Evolutionary conservation across 2,329 filamentous ascomycete species (phyloP), one percentile per base, ranked within the genome.

Genomic region (Sporothrix curviconia): DNA sequence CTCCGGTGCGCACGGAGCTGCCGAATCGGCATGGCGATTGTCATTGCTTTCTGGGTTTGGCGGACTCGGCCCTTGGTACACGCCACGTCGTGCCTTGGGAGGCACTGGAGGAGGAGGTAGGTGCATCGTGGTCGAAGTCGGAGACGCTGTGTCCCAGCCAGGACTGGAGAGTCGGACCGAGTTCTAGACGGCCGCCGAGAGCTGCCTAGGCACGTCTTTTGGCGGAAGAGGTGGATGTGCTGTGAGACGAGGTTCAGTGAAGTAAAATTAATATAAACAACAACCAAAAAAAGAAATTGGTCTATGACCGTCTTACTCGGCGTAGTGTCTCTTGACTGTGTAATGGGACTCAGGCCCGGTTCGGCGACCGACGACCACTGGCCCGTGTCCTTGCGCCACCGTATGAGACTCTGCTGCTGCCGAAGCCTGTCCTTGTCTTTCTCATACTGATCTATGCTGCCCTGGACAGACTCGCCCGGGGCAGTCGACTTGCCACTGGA

Each of bases 291-390:
- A 15, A 19, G 3, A 8, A n/a, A 30, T 7, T 4, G 12, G 22
- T n/a, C n/a, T n/a, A n/a, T n/a, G 11, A 15, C 42, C 2, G 3
- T 25, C 58, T 50, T 44, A 62, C 62, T 40, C 7, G 59, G 40
- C 3, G 55, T 50, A 7, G 36, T 32, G 40, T 65, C 68, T 39
- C 62, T 60, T 30, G 76, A 78, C 64, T 78, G 74, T 19, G 72
- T 67, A 53, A 80, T 79, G 12, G 78, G 76, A 52, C 76, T 80
- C 46, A 82, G 63, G 7, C 69, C 68, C 11, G 79, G 77, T 59
- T 79, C 76, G 24, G 74, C 74, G 1, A 73, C 73, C 3, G 77
- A 80, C 4, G 76, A 79, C 79, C 79, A 82, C 56, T 78, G 74
- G 19, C 72, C 70, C 1, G 70, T 71, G 24, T 75, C 70, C 24